Evolutionary conservation across 345 rosid species (phyloP).

Genomic region (Acer saccharum): DNA sequence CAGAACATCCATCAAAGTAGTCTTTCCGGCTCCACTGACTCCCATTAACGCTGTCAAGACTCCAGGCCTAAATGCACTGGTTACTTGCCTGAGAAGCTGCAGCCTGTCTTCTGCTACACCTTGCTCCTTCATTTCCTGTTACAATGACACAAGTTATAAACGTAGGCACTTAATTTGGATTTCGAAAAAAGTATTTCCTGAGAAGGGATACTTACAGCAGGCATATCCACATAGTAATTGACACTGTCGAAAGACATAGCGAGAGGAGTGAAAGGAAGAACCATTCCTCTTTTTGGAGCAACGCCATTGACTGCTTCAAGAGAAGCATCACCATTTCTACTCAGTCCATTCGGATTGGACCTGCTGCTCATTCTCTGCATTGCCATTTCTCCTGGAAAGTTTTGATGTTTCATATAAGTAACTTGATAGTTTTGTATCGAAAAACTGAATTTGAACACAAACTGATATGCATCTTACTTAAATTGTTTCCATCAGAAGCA

Average conservation of each 20-base stretch:
- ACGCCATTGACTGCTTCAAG: slow-evolving; percentile 35
- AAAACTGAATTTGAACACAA: neutral
- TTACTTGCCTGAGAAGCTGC: slow-evolving; percentile 71
- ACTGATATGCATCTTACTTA: slow-evolving; percentile 40
- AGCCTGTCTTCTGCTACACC: slow-evolving; percentile 71
- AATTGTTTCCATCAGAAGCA: slow-evolving; percentile 42
- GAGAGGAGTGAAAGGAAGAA: slow-evolving; percentile 77
- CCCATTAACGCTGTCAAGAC: slow-evolving; percentile 95
- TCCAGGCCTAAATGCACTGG: slow-evolving; percentile 91
- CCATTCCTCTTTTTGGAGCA: slow-evolving; percentile 70
- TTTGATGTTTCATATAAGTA: slow-evolving; percentile 10
- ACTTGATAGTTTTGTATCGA: neutral
- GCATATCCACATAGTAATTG: slow-evolving; percentile 79
- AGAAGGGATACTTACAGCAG: slow-evolving; percentile 50
- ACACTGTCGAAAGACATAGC: slow-evolving; percentile 75
- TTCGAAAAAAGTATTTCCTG: neutral
- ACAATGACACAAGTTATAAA: neutral
- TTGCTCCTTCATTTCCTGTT: slow-evolving; percentile 88
- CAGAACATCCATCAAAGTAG: slow-evolving; percentile 94
- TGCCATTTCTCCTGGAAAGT: slow-evolving; percentile 28
- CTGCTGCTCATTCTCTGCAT: slow-evolving; percentile 27
- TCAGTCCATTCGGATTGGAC: slow-evolving; percentile 25
- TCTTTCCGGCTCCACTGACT: slow-evolving; percentile 98
- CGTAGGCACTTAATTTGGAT: neutral
- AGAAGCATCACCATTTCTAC: slow-evolving; percentile 35